phyloP scores from a whole-genome alignment of 1,284 basidiomycete genomes.

The Cystobasidiaceae sp. region DNA sequence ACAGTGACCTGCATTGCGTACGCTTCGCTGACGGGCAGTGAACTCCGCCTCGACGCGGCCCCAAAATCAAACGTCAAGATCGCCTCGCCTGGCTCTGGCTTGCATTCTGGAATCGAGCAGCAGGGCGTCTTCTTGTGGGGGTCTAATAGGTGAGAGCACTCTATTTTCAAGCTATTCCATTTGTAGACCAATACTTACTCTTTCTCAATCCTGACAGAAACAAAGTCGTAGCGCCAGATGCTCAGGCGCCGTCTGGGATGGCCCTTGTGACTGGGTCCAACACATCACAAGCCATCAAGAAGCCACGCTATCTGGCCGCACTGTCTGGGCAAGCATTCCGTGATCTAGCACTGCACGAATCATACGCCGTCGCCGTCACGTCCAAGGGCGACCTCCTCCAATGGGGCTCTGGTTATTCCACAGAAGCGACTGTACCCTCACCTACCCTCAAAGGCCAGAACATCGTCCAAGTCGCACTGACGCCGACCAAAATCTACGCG shows the following conservation, averaged over 20 bases:
- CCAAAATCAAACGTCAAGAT: background rate
- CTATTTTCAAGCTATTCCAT: too few species aligned
- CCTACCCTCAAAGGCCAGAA: slow-evolving; percentile 70
- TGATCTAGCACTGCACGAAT: slow-evolving; percentile 67
- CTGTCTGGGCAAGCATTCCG: slow-evolving; percentile 55
- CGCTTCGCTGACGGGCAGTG: background rate
- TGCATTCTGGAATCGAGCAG: slow-evolving; percentile 10
- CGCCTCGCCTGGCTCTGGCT: slow-evolving; percentile 1
- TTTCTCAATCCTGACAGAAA: slow-evolving; percentile 2
- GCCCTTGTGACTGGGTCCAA: background rate
- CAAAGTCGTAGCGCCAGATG: slow-evolving; percentile 33
- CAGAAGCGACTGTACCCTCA: slow-evolving; percentile 46
- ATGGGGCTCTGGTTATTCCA: slow-evolving; percentile 69
- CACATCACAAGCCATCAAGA: slow-evolving; percentile 34
- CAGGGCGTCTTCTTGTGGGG: slow-evolving; percentile 23
- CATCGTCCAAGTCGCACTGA: slow-evolving; percentile 59
- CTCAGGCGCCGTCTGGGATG: slow-evolving; percentile 19
- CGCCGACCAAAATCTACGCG: slow-evolving; percentile 59
- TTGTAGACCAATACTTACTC: background rate
- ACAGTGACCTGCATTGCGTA: background rate
- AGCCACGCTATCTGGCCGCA: slow-evolving; percentile 17
- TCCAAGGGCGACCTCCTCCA: slow-evolving; percentile 80
- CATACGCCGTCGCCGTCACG: slow-evolving; percentile 74
- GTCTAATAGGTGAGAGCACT: slow-evolving; percentile 8
- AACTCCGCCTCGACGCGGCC: background rate